Conservation (phyloP, 2,329 filamentous ascomycete genomes). For the Cephalotrichum gorgonifer region DNA sequence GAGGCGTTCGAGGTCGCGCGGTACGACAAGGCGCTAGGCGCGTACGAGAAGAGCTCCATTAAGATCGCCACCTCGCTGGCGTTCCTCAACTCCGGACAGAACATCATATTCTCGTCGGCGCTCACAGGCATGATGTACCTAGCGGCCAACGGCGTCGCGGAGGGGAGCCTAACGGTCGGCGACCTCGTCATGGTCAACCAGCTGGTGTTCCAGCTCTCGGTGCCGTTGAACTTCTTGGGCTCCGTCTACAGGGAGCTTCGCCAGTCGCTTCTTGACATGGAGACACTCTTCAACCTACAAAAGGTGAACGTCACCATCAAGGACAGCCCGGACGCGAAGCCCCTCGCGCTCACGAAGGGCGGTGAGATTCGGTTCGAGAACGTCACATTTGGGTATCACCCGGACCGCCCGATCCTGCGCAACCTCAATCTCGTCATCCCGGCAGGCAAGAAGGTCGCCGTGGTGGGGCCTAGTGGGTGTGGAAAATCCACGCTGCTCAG, state of each 20-base stretch:
- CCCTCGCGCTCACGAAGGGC: constrained; percentile 61
- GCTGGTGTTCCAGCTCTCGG: constrained; percentile 93
- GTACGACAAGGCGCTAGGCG: constrained; percentile 76
- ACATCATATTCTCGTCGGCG: constrained; percentile 91
- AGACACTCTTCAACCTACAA: constrained; percentile 93
- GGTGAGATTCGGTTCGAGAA: constrained; percentile 93
- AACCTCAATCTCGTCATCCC: constrained; percentile 83
- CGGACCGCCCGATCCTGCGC: constrained; percentile 75
- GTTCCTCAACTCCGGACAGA: constrained; percentile 89
- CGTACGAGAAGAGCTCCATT: constrained; percentile 90
- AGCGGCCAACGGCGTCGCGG: constrained; percentile 78
- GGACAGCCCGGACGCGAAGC: constrained; percentile 64
- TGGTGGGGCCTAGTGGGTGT: constrained; percentile 91
- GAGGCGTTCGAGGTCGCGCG: constrained; percentile 87
- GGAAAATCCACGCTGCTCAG: constrained; percentile 91
- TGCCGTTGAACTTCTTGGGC: constrained; percentile 95
- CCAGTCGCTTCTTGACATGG: constrained; percentile 95
- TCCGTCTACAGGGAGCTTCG: constrained; percentile 93
- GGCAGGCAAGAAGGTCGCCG: constrained; percentile 88
- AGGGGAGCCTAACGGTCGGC: constrained; percentile 74
- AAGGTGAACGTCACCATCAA: constrained; percentile 87
- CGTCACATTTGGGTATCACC: constrained; percentile 85
- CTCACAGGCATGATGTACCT: constrained; percentile 98
- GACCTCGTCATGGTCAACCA: constrained; percentile 99
- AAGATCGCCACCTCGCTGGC: constrained; percentile 92